A percentile compares a stretch with the other conserved stretches of the same genome.
phyloP scores from a whole-genome alignment of 2,329 filamentous ascomycete genomes.

The Pestalotiopsis sp. region DNA sequence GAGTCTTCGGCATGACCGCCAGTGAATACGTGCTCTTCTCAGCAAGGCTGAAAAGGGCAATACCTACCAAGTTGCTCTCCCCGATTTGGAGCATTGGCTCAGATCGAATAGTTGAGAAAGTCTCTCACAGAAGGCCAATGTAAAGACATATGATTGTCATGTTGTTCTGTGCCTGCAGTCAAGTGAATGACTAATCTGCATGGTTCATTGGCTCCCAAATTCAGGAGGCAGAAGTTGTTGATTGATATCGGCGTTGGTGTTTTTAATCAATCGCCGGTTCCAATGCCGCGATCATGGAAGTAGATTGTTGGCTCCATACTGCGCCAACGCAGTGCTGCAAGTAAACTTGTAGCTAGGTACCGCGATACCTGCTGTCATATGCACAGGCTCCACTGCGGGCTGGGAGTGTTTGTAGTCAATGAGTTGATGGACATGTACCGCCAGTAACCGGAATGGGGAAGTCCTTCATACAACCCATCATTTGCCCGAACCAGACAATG shows the following conservation, averaged over 20 bases:
- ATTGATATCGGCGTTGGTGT: not conserved
- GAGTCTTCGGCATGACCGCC: not conserved
- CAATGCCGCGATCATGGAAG: not conserved
- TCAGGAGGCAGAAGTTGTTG: not conserved
- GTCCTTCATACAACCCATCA: not conserved
- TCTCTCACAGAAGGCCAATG: not conserved
- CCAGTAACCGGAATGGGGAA: not conserved
- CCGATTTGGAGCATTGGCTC: not conserved
- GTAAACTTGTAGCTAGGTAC: not conserved
- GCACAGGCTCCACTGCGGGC: not conserved
- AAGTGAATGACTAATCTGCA: not conserved
- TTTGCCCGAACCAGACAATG: not conserved
- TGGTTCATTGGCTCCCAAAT: not conserved
- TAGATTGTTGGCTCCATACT: not conserved
- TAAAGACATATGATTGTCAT: not conserved
- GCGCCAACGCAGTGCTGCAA: not conserved
- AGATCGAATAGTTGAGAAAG: not conserved
- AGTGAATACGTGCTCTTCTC: not conserved
- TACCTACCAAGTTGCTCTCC: not conserved
- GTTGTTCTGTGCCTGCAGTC: not conserved
- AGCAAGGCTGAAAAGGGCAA: not conserved
- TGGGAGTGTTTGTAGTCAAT: not conserved
- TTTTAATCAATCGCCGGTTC: not conserved
- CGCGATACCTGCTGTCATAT: not conserved
- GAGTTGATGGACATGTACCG: not conserved